Conservation (phyloP, 2,329 filamentous ascomycete genomes). For the Clonostachys solani region DNA sequence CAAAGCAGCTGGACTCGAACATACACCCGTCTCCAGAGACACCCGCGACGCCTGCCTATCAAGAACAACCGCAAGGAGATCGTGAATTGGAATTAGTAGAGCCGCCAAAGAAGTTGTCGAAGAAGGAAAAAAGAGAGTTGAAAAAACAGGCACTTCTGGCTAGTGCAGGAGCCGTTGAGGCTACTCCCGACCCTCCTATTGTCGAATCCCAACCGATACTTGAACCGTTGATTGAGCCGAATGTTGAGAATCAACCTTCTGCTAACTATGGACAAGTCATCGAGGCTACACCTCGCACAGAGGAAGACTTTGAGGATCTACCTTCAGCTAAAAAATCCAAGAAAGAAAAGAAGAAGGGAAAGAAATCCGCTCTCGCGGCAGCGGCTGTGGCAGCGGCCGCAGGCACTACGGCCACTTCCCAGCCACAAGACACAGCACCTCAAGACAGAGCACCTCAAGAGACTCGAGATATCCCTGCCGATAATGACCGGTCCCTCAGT, state of each 20-base stretch:
- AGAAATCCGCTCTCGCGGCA: constrained; percentile 11
- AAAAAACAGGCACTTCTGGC: background rate
- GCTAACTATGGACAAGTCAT: too few relatives aligned
- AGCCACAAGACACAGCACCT: too few relatives aligned
- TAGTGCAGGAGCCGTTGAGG: background rate
- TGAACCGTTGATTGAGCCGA: too few relatives aligned
- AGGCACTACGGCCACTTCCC: constrained; percentile 15
- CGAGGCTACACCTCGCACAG: background rate
- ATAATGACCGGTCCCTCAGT: too few relatives aligned
- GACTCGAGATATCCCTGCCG: too few relatives aligned
- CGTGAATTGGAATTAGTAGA: background rate
- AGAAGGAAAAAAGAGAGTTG: constrained; percentile 1
- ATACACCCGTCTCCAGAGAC: too few relatives aligned
- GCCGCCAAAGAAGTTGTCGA: background rate
- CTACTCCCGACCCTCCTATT: background rate
- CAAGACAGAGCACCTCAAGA: too few relatives aligned
- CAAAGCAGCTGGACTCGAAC: too few relatives aligned
- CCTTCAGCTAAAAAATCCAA: constrained; percentile 11
- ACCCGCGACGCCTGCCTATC: too few relatives aligned
- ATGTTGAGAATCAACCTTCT: too few relatives aligned
- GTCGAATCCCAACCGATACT: too few relatives aligned
- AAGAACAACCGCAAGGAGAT: background rate
- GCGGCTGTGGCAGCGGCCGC: constrained; percentile 19
- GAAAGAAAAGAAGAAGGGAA: constrained; percentile 21
- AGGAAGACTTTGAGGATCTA: constrained; percentile 4